Conservation (phyloP, 83 land plant species). For the Diphasiastrum complanatum region DNA sequence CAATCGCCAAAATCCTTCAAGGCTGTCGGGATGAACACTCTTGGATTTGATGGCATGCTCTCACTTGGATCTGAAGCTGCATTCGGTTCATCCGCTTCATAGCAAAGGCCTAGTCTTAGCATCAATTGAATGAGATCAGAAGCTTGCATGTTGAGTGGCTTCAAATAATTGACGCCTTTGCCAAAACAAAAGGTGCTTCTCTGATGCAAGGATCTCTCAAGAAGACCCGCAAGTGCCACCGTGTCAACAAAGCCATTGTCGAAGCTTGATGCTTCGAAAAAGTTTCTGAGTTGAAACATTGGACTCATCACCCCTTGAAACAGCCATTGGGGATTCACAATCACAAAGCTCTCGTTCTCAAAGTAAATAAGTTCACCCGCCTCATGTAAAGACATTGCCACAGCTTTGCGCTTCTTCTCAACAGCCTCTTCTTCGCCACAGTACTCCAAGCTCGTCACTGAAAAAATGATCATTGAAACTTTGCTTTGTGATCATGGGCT, state of each 20-base stretch:
- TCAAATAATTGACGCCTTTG: too few species aligned
- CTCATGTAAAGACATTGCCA: constrained; percentile 4
- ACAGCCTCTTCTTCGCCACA: background rate
- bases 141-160: too few species aligned
- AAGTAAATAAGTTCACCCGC: constrained; percentile 2
- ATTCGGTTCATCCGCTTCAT: too few species aligned
- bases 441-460: background rate
- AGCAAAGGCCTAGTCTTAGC: too few species aligned
- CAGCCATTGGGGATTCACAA: constrained; percentile 2
- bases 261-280: background rate
- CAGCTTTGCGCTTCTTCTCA: background rate
- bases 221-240: background rate
- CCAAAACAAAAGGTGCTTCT: too few species aligned
- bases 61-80: too few species aligned
- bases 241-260: background rate
- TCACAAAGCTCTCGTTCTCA: background rate
- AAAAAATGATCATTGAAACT: background rate
- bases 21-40: too few species aligned
- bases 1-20: too few species aligned
- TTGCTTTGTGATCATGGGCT: background rate
- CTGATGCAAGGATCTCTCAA: too few species aligned
- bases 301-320: constrained; percentile 1
- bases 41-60: too few species aligned
- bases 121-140: too few species aligned
- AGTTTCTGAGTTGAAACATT: background rate